Evolutionary conservation across 1,284 basidiomycete genomes (phyloP).

Genomic region (Trametes versicolor): DNA sequence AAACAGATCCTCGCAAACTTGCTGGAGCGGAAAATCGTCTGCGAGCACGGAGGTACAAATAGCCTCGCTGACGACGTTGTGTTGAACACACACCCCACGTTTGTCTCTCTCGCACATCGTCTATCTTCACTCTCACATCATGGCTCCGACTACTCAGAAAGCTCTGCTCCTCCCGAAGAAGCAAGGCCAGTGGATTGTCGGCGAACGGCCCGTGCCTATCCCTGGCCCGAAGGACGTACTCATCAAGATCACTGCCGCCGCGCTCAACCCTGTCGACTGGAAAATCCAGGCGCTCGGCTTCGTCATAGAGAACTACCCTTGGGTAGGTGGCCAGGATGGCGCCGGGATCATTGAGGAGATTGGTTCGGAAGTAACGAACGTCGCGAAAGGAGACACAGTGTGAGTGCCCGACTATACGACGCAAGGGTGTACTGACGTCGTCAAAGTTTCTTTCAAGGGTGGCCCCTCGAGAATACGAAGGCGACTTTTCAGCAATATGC

Average conservation of each 20-base stretch:
- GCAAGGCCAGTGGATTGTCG: background rate
- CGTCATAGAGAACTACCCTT: slow-evolving; percentile 43
- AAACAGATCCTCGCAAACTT: no score
- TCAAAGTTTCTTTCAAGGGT: slow-evolving; percentile 30
- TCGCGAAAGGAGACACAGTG: slow-evolving; percentile 61
- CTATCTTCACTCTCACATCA: background rate
- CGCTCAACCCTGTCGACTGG: slow-evolving; percentile 50
- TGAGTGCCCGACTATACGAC: slow-evolving; percentile 27
- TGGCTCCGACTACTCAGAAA: background rate
- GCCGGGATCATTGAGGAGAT: slow-evolving; percentile 56
- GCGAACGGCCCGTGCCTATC: background rate
- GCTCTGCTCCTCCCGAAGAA: background rate
- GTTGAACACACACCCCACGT: no score
- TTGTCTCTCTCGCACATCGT: no score
- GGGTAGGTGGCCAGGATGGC: slow-evolving; percentile 56
- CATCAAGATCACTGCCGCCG: slow-evolving; percentile 27
- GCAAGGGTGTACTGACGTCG: background rate
- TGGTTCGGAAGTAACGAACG: slow-evolving; percentile 50
- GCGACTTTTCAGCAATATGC: slow-evolving; percentile 40
- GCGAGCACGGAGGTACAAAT: no score
- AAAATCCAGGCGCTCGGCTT: slow-evolving; percentile 44
- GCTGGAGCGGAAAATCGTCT: no score
- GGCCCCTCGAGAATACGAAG: slow-evolving; percentile 17
- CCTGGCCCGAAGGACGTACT: background rate
- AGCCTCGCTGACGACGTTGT: no score